Conservation (phyloP, 202 grass and related monocot species). For the Cymbopogon flexuosus region DNA sequence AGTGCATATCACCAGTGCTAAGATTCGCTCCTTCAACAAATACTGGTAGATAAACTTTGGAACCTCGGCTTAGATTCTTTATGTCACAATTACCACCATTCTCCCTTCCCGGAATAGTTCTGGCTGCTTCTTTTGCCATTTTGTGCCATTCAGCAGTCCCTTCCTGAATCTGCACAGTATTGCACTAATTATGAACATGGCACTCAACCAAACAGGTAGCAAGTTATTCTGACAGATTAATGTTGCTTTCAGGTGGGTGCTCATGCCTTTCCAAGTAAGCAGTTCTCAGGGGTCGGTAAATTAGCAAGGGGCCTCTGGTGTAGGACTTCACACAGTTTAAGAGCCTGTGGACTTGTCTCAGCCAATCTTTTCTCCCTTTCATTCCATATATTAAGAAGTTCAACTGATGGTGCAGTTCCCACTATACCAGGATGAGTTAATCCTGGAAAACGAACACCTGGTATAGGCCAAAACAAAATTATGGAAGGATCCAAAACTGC, state of each 20-base stretch:
- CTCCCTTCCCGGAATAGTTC: slow-evolving; percentile 91
- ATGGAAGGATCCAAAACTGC: no score
- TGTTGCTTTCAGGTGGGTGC: neutral
- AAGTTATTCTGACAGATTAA: neutral
- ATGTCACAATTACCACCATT: slow-evolving; percentile 98
- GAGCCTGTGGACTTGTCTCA: no score
- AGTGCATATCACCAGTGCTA: slow-evolving; percentile 93
- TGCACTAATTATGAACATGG: slow-evolving; percentile 5
- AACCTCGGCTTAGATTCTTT: slow-evolving; percentile 42
- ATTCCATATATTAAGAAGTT: no score
- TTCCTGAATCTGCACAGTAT: slow-evolving; percentile 58
- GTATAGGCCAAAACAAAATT: no score
- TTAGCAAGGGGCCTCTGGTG: no score
- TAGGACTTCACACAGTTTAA: no score
- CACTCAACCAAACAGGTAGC: slow-evolving; percentile 5
- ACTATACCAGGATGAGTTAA: no score
- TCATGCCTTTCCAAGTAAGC: no score
- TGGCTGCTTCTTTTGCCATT: slow-evolving; percentile 80
- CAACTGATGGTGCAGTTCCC: no score
- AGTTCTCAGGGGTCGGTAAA: no score
- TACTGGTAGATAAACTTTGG: slow-evolving; percentile 80
- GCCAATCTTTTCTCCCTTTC: no score
- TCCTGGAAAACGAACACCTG: no score
- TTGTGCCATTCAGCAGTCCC: slow-evolving; percentile 59
- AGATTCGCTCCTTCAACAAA: slow-evolving; percentile 94